Base-by-base conservation (phyloP, 306 rosid genomes). In the Canavalia ensiformis region DNA sequence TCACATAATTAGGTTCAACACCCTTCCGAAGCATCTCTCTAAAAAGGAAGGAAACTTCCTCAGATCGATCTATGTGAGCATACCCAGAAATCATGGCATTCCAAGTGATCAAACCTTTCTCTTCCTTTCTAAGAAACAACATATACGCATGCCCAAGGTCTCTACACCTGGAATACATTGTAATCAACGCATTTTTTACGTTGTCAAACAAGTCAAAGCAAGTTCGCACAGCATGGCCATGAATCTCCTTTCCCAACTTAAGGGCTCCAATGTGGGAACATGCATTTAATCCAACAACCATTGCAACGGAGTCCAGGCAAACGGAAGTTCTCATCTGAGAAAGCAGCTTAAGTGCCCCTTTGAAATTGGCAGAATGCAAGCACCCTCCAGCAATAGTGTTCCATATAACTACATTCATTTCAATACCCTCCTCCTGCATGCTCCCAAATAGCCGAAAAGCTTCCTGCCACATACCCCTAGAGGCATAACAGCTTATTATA, bases 121-220 rank as follows among this genome's bases (percentile, higher is more conserved):
- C 87, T 45, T 84, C 92, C 51, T 75, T 81, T 67, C 54, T 70
- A 44, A 63, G 84, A 76, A 95, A 95, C 81, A 91, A 30, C 68
- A 56, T 82, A 86, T 86, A 85, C 25, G 98, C 97, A 80, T 60
- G 92, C 12, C 35, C 77, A 25, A 93, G 92, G 86, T 93, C 91
- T 68, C 88, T 69, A 83, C 97, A 91, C 79, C 97, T 88, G 69
- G 97, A 89, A 90, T 95, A 95, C 99, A 95, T 89, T 31, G 99
- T 90, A 83, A 95, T 90, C 52, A 95, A 83, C 30, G 93, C 90
- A 86, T 93, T 91, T 72, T 72, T 88, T 4, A 93, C 87, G 9
- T 83, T 93, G 6, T 85, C 87, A 82, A 78, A 82, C 75, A 11
- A 77, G 47, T 89, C 87, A 60, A 81, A 73, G 64, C 86, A 82